Base-by-base conservation (phyloP, 495 filamentous ascomycete genomes). In the Trichoderma reesei region DNA sequence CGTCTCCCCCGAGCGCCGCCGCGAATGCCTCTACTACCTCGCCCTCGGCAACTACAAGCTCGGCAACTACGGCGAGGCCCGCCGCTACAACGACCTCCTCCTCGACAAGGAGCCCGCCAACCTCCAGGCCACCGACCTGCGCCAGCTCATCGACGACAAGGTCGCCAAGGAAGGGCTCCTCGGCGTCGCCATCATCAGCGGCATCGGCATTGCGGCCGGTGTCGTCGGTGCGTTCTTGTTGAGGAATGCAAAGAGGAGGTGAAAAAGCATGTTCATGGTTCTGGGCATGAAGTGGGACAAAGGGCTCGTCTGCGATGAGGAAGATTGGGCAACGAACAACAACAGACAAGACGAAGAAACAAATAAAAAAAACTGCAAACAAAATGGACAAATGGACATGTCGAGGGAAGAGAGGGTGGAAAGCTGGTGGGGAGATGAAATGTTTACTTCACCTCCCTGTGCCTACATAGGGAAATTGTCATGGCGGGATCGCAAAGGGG, bases 11-110 rank as follows among this genome's bases (percentile, higher is more conserved):
- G 94, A 98, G 70, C 89, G 94, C 65, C 88, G 95, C 65, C 87
- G 94, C 64, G 94, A 98, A 82, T 98, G 94, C 72, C 88, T 98
- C 37, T 98, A 96, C 80, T 98, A 98, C 75, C 84, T 98, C 13
- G 94, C 90, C 13, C 82, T 98, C 31, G 94, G 94, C 61, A 95
- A 98, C 78, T 98, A 91, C 85, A 96, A 96, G 78, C 85, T 98
- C 9, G 95, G 94, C 44, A 98, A 96, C 80, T 98, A 96, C 72
- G 91, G 86, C 36, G 93, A 98, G 73, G 92, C 94, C 51, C 82
- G 92, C 68, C 82, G 88, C 72, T 98, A 97, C 79, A 98, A 98
- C 72, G 94, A 98, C 66, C 78, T 90, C 18, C 79, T 98, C 62
- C 77, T 98, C 34, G 90, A 95, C 48, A 86, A 90, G 68, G 94